Evolutionary conservation across 495 filamentous ascomycete species (phyloP).

Genomic region (Tuber melanosporum): DNA sequence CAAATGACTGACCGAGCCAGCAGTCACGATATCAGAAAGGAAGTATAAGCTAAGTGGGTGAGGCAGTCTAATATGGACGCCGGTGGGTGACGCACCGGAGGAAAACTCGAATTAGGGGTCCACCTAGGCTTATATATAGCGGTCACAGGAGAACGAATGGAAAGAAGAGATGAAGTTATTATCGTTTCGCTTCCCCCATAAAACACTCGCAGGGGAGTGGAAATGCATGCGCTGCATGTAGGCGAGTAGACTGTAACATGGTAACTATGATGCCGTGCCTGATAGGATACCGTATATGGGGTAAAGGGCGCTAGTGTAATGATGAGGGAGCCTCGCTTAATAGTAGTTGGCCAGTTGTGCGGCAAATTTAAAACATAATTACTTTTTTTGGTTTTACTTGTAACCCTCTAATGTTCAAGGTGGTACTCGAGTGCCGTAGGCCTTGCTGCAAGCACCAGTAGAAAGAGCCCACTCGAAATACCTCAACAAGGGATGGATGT

Average conservation of each 20-base stretch:
- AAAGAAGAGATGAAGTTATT: neutral
- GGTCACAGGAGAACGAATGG: neutral
- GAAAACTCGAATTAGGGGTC: neutral
- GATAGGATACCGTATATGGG: neutral
- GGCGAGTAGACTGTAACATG: neutral
- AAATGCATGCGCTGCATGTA: neutral
- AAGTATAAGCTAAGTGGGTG: neutral
- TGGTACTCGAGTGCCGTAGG: neutral
- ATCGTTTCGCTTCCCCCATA: neutral
- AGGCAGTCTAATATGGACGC: neutral
- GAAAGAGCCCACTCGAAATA: neutral
- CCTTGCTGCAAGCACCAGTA: too few species aligned
- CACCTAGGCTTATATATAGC: neutral
- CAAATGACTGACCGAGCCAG: neutral
- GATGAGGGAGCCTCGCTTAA: neutral
- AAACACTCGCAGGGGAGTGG: neutral
- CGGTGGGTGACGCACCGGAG: neutral
- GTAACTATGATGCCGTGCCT: neutral
- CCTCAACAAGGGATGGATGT: neutral
- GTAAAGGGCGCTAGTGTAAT: neutral
- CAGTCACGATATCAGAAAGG: neutral
- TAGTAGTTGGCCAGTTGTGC: neutral
- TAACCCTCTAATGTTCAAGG: neutral
- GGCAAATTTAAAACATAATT: neutral
- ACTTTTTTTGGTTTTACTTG: neutral